phyloP scores from a whole-genome alignment of 1,139 yeast species.

The Hemisphaericaspora xylanilytica region DNA sequence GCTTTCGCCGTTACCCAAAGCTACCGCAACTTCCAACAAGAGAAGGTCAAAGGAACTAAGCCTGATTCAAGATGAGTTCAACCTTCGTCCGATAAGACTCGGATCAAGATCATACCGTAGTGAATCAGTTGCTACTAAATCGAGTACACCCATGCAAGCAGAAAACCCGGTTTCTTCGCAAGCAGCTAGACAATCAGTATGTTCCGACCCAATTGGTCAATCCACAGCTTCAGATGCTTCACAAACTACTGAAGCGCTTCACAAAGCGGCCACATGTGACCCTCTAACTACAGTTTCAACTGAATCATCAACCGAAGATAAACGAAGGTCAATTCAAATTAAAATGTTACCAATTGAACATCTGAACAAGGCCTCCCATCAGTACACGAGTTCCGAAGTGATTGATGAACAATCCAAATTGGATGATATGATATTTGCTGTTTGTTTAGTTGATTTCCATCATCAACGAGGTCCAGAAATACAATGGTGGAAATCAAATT shows the following conservation, averaged over 20 bases:
- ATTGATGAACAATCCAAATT: slow-evolving; percentile 10
- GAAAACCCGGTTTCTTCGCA: neutral
- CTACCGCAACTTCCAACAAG: neutral
- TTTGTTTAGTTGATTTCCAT: slow-evolving; percentile 90
- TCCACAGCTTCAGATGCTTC: neutral
- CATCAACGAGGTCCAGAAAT: slow-evolving; percentile 94
- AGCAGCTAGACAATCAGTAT: slow-evolving; percentile 6
- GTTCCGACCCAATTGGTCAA: slow-evolving; percentile 5
- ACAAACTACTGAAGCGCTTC: neutral
- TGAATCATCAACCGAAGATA: slow-evolving; percentile 13
- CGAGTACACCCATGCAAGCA: neutral
- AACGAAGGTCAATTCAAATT: slow-evolving; percentile 32
- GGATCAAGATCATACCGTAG: slow-evolving; percentile 14
- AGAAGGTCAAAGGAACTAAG: neutral
- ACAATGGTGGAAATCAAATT: slow-evolving; percentile 84
- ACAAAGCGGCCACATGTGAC: neutral
- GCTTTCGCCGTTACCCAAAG: slow-evolving; percentile 3
- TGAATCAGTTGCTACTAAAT: neutral
- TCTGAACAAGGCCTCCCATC: slow-evolving; percentile 6
- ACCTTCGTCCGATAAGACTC: slow-evolving; percentile 32
- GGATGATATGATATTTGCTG: slow-evolving; percentile 63
- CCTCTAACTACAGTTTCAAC: slow-evolving; percentile 10
- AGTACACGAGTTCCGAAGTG: slow-evolving; percentile 1
- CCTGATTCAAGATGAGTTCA: slow-evolving; percentile 25
- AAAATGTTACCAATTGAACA: slow-evolving; percentile 35